These are phyloP conservation scores for Phytopythium vexans DNA, from an alignment of 352 stramenopile species.

Conservation along the genomic window DNA sequence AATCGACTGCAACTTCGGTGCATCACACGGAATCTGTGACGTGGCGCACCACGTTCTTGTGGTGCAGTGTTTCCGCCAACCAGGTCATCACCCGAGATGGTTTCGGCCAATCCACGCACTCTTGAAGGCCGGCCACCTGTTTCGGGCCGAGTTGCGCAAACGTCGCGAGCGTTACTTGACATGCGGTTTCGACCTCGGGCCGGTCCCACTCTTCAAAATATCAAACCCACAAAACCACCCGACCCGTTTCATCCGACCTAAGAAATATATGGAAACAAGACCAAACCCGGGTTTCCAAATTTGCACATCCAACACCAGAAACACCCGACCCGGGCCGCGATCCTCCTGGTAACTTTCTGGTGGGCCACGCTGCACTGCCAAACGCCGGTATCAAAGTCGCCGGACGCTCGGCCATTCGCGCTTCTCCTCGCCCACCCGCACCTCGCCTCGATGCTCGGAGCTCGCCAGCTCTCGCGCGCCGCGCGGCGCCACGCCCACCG, in stretches of 20 bases:
- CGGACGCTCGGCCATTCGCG: neutral
- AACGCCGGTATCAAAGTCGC: slow-evolving; percentile 15
- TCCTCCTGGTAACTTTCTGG: slow-evolving; percentile 9
- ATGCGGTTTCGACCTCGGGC: too few relatives aligned
- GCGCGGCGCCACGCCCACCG: slow-evolving; percentile 24
- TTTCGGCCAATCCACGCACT: neutral
- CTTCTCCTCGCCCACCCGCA: neutral
- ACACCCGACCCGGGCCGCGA: neutral
- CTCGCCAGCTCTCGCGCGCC: slow-evolving; percentile 41
- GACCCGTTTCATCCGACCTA: neutral
- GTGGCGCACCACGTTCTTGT: slow-evolving; percentile 20
- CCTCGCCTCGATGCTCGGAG: slow-evolving; percentile 35
- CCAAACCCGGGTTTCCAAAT: neutral
- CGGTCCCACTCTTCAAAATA: neutral
- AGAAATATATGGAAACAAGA: neutral
- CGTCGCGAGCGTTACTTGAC: neutral
- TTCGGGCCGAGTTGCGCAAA: slow-evolving; percentile 7
- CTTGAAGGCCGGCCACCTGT: neutral
- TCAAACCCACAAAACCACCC: neutral
- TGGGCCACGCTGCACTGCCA: slow-evolving; percentile 3
- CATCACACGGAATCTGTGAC: slow-evolving; percentile 7
- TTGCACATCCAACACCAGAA: too few relatives aligned
- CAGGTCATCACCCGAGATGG: neutral
- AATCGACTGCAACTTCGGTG: too few relatives aligned
- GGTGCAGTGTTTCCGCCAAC: slow-evolving; percentile 1